These are phyloP conservation scores for Chrysoporthe deuterocubensis DNA, from an alignment of 2,329 filamentous ascomycete species.

Conservation along the genomic window DNA sequence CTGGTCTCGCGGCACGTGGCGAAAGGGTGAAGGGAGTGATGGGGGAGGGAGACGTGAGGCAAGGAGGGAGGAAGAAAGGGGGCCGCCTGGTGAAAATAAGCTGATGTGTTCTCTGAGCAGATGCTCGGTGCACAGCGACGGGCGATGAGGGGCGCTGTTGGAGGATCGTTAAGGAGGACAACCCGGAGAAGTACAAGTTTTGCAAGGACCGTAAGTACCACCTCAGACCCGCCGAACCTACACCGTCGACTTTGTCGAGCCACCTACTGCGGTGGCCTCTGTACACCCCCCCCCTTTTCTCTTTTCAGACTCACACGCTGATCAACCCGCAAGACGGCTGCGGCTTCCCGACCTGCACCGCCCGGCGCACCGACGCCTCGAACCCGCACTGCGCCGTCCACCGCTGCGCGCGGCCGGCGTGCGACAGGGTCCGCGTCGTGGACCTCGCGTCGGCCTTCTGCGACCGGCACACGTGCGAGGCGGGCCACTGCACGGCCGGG, in stretches of 20 bases:
- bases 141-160: conserved; percentile 28
- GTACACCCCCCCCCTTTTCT: neutral
- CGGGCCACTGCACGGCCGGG: conserved; percentile 22
- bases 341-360: conserved; percentile 27
- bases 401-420: conserved; percentile 27
- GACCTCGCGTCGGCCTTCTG: conserved; percentile 25
- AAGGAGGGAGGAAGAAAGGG: too few species aligned
- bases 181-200: conserved; percentile 32
- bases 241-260: neutral
- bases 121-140: conserved; percentile 28
- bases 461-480: conserved; percentile 31
- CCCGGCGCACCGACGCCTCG: conserved; percentile 8
- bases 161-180: conserved; percentile 31
- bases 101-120: conserved; percentile 3
- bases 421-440: conserved; percentile 19
- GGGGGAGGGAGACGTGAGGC: neutral
- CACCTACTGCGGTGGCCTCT: neutral
- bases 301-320: neutral
- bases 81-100: neutral
- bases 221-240: neutral
- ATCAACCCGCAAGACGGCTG: conserved; percentile 30
- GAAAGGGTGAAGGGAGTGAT: neutral
- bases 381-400: conserved; percentile 26
- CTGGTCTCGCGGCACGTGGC: neutral
- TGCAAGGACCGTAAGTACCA: conserved; percentile 32